These are phyloP conservation scores for Aspergillus versicolor DNA, from an alignment of 2,329 filamentous ascomycete genomes.

Conservation along the genomic window DNA sequence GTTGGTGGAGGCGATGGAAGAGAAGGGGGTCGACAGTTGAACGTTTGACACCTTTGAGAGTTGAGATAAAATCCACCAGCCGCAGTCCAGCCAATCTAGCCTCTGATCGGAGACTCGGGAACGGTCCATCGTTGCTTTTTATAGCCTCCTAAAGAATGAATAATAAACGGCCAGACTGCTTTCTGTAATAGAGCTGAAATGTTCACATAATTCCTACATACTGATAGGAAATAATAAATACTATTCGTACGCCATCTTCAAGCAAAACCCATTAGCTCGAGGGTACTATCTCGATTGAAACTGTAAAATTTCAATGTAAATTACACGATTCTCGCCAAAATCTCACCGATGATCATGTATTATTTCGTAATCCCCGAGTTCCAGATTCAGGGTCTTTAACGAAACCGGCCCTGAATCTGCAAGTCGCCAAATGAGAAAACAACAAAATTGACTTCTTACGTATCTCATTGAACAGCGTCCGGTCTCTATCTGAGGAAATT, in stretches of 20 bases:
- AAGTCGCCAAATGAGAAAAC: neutral
- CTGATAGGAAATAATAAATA: too few relatives aligned
- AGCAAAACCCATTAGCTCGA: neutral
- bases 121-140: conserved; percentile 8
- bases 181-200: neutral
- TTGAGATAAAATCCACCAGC: conserved; percentile 8
- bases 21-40: conserved; percentile 3
- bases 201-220: neutral
- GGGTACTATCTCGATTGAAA: neutral
- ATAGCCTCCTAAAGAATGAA: neutral
- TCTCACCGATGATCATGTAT: neutral
- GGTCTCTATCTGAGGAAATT: too few relatives aligned
- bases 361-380: neutral
- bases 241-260: neutral
- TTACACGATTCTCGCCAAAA: neutral
- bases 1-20: neutral
- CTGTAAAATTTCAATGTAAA: conserved; percentile 2
- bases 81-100: conserved; percentile 10
- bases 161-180: neutral
- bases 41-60: conserved; percentile 6
- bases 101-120: conserved; percentile 4
- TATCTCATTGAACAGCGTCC: too few relatives aligned
- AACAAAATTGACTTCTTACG: neutral
- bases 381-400: neutral
- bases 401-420: neutral